Percentiles rank a stretch among this genome's conserved stretches.
phyloP scores from a whole-genome alignment of 352 stramenopile species.

The Globisporangium nodosum region DNA sequence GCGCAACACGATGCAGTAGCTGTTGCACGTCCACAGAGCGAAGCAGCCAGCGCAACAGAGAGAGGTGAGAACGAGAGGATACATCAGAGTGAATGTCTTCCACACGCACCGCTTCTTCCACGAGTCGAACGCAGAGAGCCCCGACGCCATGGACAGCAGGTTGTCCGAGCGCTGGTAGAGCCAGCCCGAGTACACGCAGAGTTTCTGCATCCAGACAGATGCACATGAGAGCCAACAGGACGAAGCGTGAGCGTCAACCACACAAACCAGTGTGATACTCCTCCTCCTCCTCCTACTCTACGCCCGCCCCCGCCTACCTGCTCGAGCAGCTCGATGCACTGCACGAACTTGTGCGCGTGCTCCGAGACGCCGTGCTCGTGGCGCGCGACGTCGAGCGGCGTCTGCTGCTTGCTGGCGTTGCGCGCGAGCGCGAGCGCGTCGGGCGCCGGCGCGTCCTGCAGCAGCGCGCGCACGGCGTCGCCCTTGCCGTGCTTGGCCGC shows the following conservation, averaged over 20 bases:
- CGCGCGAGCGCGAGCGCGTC: slow-evolving; percentile 47
- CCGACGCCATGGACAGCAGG: slow-evolving; percentile 67
- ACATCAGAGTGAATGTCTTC: too few relatives aligned
- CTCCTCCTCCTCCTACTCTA: too few relatives aligned
- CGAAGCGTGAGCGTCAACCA: not conserved
- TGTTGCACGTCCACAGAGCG: slow-evolving; percentile 6
- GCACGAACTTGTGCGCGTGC: slow-evolving; percentile 32
- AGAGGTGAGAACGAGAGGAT: not conserved
- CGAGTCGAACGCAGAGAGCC: slow-evolving; percentile 65
- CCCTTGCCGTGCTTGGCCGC: slow-evolving; percentile 51
- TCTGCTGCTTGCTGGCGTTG: slow-evolving; percentile 48
- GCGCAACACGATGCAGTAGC: slow-evolving; percentile 72
- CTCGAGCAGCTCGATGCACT: slow-evolving; percentile 77
- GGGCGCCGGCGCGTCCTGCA: slow-evolving; percentile 28
- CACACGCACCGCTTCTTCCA: slow-evolving; percentile 67
- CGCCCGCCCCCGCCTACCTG: slow-evolving; percentile 32
- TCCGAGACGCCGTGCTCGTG: slow-evolving; percentile 42
- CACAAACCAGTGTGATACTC: too few relatives aligned
- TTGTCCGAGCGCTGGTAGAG: slow-evolving; percentile 80
- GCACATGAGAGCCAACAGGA: not conserved
- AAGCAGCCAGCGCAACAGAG: not conserved
- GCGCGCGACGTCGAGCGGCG: slow-evolving; percentile 64
- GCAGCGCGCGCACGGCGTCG: slow-evolving; percentile 60
- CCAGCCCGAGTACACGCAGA: slow-evolving; percentile 79
- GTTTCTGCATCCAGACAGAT: slow-evolving; percentile 34